These are phyloP conservation scores for Helotiales sp. DNA, from an alignment of 2,329 filamentous ascomycete species.

Conservation along the genomic window DNA sequence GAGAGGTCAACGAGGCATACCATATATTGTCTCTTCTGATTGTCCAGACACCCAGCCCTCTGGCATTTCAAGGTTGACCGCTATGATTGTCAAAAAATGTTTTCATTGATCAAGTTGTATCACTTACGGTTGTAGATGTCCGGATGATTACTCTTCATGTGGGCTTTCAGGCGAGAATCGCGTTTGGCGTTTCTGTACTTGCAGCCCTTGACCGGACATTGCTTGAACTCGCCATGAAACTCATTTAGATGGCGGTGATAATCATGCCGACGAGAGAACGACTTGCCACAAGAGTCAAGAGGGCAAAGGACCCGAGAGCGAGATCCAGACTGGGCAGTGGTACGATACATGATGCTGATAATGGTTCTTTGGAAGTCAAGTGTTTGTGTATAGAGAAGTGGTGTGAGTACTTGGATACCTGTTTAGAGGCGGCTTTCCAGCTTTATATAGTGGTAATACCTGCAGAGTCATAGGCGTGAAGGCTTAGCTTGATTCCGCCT, in stretches of 20 bases:
- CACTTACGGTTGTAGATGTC: background rate
- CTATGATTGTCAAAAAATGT: background rate
- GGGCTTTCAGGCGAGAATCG: background rate
- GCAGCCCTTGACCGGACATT: background rate
- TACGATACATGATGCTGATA: too few species aligned
- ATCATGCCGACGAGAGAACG: background rate
- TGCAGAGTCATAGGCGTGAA: too few species aligned
- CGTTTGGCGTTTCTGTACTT: background rate
- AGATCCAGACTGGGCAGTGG: background rate
- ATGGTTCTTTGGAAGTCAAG: too few species aligned
- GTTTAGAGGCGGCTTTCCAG: too few species aligned
- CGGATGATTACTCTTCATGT: background rate
- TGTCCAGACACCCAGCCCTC: too few species aligned
- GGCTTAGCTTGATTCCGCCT: too few species aligned
- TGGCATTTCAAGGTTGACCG: background rate
- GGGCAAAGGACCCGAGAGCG: background rate
- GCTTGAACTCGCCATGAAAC: background rate
- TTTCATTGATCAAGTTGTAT: background rate
- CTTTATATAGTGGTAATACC: too few species aligned
- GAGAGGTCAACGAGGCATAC: too few species aligned
- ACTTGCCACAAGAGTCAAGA: background rate
- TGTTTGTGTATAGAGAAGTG: too few species aligned
- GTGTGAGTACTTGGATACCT: too few species aligned
- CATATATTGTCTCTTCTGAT: too few species aligned
- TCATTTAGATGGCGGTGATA: background rate